Evolutionary conservation across 139 green algal genomes (phyloP).

Genomic region (Chlorella sp.): DNA sequence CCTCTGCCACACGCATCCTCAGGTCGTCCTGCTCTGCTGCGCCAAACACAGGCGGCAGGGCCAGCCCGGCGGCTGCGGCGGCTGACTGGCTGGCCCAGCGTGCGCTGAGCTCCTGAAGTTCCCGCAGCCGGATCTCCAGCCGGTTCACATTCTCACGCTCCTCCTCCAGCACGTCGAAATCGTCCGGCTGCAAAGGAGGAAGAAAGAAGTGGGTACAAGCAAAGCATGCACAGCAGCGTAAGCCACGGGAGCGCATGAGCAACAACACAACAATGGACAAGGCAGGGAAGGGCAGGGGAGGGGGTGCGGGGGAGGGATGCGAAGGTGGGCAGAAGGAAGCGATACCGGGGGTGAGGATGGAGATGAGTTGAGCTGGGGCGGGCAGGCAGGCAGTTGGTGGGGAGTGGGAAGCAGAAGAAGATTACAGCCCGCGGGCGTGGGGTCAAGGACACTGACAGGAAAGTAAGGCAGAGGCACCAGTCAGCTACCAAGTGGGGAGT

Average conservation of each 20-base stretch:
- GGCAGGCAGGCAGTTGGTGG: too few relatives aligned
- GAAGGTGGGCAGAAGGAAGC: too few relatives aligned
- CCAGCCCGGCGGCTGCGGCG: neutral
- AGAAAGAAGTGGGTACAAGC: too few relatives aligned
- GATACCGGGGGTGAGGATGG: too few relatives aligned
- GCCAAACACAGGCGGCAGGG: neutral
- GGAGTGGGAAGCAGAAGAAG: too few relatives aligned
- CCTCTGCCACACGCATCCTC: slow-evolving; percentile 2
- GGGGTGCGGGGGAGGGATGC: neutral
- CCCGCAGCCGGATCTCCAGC: slow-evolving; percentile 28
- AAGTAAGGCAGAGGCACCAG: too few relatives aligned
- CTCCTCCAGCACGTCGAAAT: slow-evolving; percentile 54
- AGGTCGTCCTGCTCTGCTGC: slow-evolving; percentile 15
- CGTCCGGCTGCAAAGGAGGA: neutral
- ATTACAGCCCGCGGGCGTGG: too few relatives aligned
- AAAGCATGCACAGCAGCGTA: neutral
- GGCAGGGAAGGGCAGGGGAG: neutral
- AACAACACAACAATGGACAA: neutral
- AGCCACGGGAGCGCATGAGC: neutral
- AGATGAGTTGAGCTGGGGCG: too few relatives aligned
- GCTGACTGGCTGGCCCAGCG: neutral
- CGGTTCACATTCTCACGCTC: slow-evolving; percentile 35
- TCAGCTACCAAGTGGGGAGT: too few relatives aligned
- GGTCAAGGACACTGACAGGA: too few relatives aligned
- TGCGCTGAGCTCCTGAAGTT: slow-evolving; percentile 19